Evolutionary conservation across 2,329 filamentous ascomycete species (phyloP).

Genomic region (Ophiosphaerella narmari): DNA sequence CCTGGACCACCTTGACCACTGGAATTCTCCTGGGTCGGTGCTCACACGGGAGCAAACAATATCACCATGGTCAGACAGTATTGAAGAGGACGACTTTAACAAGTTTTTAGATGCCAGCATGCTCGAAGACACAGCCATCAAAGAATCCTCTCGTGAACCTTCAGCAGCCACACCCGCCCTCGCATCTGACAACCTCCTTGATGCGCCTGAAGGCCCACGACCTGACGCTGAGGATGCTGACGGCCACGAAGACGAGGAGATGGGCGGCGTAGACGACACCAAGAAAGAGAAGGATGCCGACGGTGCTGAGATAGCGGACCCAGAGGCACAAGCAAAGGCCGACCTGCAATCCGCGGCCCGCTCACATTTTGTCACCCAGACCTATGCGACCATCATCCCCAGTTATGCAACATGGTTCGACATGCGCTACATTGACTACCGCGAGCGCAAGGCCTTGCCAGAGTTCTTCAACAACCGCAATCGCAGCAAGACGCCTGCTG

Average conservation of each 20-base stretch:
- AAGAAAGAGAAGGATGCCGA: conserved; percentile 47
- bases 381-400: conserved; percentile 92
- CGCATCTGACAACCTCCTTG: conserved; percentile 67
- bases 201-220: conserved; percentile 68
- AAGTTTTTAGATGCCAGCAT: conserved; percentile 65
- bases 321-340: conserved; percentile 73
- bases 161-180: conserved; percentile 61
- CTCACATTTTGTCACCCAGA: conserved; percentile 89
- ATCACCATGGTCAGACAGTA: not conserved
- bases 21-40: not conserved
- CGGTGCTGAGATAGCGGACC: conserved; percentile 33
- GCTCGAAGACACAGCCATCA: conserved; percentile 35
- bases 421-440: conserved; percentile 87
- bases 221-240: conserved; percentile 61
- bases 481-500: conserved; percentile 93
- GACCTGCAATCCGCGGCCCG: conserved; percentile 83
- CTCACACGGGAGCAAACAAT: conserved; percentile 2
- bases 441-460: conserved; percentile 92
- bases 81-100: not conserved
- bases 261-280: conserved; percentile 45
- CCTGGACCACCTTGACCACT: not conserved
- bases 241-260: conserved; percentile 75
- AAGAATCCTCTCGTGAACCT: conserved; percentile 58
- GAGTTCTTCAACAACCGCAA: conserved; percentile 99
- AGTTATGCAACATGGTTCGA: conserved; percentile 99